Evolutionary conservation across 768 basidiomycete species (phyloP).

Genomic region (Inosperma sp.): DNA sequence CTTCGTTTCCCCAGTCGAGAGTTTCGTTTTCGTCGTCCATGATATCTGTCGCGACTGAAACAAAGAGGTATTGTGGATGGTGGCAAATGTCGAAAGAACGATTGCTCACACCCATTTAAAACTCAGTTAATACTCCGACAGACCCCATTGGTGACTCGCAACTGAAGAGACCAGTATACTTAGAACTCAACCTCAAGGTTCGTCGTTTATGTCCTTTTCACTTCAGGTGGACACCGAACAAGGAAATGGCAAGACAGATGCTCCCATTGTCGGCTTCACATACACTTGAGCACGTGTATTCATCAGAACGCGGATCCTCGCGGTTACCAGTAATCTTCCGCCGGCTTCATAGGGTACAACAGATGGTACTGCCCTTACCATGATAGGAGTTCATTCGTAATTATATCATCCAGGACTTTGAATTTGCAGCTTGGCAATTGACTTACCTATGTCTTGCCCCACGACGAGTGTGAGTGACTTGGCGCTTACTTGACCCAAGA

Average conservation of each 20-base stretch:
- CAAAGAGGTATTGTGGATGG: slow-evolving; percentile 9
- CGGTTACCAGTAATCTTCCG: slow-evolving; percentile 79
- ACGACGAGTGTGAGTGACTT: slow-evolving; percentile 69
- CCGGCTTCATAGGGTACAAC: slow-evolving; percentile 74
- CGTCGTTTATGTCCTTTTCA: slow-evolving; percentile 7
- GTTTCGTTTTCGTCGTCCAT: slow-evolving; percentile 68
- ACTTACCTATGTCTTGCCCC: slow-evolving; percentile 92
- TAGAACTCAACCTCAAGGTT: slow-evolving; percentile 8
- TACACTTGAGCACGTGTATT: slow-evolving; percentile 36
- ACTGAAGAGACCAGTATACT: no score
- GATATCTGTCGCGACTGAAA: no score
- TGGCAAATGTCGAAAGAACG: background rate
- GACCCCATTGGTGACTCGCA: no score
- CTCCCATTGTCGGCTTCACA: slow-evolving; percentile 38
- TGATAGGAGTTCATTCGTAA: slow-evolving; percentile 27
- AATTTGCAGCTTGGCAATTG: slow-evolving; percentile 93
- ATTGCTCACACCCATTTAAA: slow-evolving; percentile 13
- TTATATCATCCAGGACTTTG: slow-evolving; percentile 70
- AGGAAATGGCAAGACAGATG: slow-evolving; percentile 34
- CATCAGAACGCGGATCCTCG: slow-evolving; percentile 30
- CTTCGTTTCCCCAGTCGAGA: slow-evolving; percentile 63
- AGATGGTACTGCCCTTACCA: slow-evolving; percentile 54
- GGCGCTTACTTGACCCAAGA: slow-evolving; percentile 9
- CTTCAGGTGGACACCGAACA: slow-evolving; percentile 40
- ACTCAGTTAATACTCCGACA: slow-evolving; percentile 15